Percentiles rank a stretch among this genome's conserved stretches.
phyloP scores from a whole-genome alignment of 352 stramenopile species.

The Phytophthora foliorum region DNA sequence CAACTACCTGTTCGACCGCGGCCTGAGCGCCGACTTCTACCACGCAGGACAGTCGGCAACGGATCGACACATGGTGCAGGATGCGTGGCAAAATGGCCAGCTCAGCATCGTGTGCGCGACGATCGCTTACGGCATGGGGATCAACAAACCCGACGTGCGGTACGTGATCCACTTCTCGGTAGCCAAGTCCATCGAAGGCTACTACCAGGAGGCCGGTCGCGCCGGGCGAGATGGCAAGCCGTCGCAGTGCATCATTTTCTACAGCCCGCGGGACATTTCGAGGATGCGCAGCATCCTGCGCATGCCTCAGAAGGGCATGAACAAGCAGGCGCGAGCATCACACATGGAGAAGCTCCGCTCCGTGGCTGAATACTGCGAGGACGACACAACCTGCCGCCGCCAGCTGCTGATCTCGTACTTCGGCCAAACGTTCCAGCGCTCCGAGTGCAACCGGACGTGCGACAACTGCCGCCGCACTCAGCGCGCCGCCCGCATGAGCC shows the following conservation, averaged over 20 bases:
- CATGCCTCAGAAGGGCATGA: conserved; percentile 86
- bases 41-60: conserved; percentile 89
- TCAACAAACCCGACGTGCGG: conserved; percentile 96
- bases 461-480: conserved; percentile 74
- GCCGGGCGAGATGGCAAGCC: conserved; percentile 96
- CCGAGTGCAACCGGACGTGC: conserved; percentile 67
- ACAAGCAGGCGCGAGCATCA: conserved; percentile 67
- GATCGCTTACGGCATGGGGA: conserved; percentile 97
- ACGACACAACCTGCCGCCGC: conserved; percentile 77
- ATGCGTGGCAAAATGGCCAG: conserved; percentile 78
- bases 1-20: conserved; percentile 87
- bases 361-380: conserved; percentile 86
- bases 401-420: conserved; percentile 86
- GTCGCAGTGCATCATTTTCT: conserved; percentile 94
- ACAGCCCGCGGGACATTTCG: conserved; percentile 83
- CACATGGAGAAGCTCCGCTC: conserved; percentile 83
- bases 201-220: conserved; percentile 98
- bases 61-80: conserved; percentile 83
- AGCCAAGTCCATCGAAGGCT: conserved; percentile 96
- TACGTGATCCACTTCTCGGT: conserved; percentile 95
- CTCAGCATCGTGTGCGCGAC: conserved; percentile 95
- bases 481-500: conserved; percentile 35
- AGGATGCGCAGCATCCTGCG: conserved; percentile 87
- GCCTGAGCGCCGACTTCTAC: conserved; percentile 93
- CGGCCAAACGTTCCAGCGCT: conserved; percentile 74